Conservation (phyloP, 768 basidiomycete species). For the Naematelia encephala region DNA sequence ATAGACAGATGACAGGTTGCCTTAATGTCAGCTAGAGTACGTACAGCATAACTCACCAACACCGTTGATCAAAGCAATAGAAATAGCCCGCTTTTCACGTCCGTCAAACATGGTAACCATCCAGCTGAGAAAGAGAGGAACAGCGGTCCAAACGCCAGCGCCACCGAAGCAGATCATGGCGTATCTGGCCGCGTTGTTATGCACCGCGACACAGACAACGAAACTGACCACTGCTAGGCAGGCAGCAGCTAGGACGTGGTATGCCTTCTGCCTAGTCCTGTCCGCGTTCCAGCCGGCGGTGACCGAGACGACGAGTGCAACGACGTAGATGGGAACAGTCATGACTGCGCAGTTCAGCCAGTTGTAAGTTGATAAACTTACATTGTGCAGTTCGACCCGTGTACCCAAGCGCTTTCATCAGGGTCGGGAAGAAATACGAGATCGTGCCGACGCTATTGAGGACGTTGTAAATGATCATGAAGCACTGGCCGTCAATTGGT, state of each 20-base stretch:
- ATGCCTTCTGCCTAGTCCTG: slow-evolving; percentile 42
- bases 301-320: slow-evolving; percentile 42
- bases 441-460: slow-evolving; percentile 43
- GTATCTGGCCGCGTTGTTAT: slow-evolving; percentile 36
- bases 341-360: slow-evolving; percentile 24
- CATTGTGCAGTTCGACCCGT: slow-evolving; percentile 40
- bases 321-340: slow-evolving; percentile 48
- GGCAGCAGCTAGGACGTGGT: slow-evolving; percentile 33
- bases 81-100: slow-evolving; percentile 46
- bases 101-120: slow-evolving; percentile 48
- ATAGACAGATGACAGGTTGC: slow-evolving; percentile 43
- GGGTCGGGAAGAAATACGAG: slow-evolving; percentile 50
- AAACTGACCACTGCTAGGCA: slow-evolving; percentile 28
- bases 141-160: slow-evolving; percentile 48
- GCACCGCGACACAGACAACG: slow-evolving; percentile 40
- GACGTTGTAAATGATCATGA: slow-evolving; percentile 40
- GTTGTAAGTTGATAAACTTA: slow-evolving; percentile 10
- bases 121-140: slow-evolving; percentile 47
- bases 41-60: slow-evolving; percentile 23
- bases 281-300: slow-evolving; percentile 37
- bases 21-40: neutral
- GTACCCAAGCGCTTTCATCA: slow-evolving; percentile 43
- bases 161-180: slow-evolving; percentile 48
- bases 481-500: slow-evolving; percentile 14
- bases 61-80: slow-evolving; percentile 48